phyloP scores from a whole-genome alignment of 345 rosid genomes.

The Ceriops zippeliana region DNA sequence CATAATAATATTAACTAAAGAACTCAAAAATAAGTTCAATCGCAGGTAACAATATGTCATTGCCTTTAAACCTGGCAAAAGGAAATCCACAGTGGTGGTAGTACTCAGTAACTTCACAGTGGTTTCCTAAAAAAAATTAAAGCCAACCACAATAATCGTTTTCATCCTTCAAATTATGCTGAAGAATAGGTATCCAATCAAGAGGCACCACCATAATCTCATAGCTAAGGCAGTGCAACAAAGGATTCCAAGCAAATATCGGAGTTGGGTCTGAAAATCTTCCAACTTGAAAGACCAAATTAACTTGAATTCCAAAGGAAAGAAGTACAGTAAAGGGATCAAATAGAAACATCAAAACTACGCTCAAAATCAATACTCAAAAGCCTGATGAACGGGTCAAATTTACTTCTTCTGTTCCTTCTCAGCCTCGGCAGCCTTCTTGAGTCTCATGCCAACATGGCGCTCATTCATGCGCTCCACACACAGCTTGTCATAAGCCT shows the following conservation, averaged over 20 bases:
- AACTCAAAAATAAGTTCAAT: too few relatives aligned
- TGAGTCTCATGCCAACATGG: conserved; percentile 63
- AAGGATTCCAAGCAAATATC: neutral
- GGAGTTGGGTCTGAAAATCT: neutral
- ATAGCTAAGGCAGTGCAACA: neutral
- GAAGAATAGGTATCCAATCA: too few relatives aligned
- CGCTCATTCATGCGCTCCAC: conserved; percentile 55
- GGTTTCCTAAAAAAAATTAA: too few relatives aligned
- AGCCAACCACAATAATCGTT: too few relatives aligned
- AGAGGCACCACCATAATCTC: neutral
- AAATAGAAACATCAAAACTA: neutral
- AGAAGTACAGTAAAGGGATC: neutral
- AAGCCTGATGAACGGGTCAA: neutral
- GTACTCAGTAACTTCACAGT: too few relatives aligned
- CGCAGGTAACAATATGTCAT: too few relatives aligned
- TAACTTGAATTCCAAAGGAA: neutral
- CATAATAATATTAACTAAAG: too few relatives aligned
- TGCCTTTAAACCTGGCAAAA: too few relatives aligned
- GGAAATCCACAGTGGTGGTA: too few relatives aligned
- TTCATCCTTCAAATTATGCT: too few relatives aligned
- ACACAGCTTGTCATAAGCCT: conserved; percentile 73
- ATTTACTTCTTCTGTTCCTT: conserved; percentile 86
- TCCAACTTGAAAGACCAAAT: neutral
- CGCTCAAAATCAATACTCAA: neutral
- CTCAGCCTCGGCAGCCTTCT: conserved; percentile 86